Base-by-base conservation (phyloP, 306 rosid species). In the Spatholobus suberectus region DNA sequence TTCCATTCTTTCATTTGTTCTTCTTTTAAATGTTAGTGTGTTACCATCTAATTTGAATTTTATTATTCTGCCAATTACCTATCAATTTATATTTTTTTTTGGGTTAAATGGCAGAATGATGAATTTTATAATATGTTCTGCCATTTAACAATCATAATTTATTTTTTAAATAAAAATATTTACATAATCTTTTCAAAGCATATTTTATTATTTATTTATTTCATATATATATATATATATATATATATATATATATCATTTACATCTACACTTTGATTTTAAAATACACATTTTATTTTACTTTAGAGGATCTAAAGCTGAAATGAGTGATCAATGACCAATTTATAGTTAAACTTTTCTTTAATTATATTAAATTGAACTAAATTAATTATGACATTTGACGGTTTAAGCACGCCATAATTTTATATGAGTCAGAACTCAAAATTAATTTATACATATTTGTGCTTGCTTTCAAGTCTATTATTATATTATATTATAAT, bases 371-470 rank as follows among this genome's bases (percentile, higher is more conserved):
- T 49, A 27, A 51, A 29, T 2, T 12, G 4, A 35, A 35, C 21
- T n/a, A 2, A 37, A 55, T 74, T 74, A 74, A 55, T 74, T 54
- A 20, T 74, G 21, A 7, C 67, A 54, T 74, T 73, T 52, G 67
- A 74, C 47, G 7, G 29, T 1, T 54, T 52, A 73, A 73, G 35
- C 34, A 73, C 8, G 34, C 47, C 65, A 5, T 52, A 52, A 51
- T 52, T n/a, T n/a, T n/a, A n/a, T 35, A 73, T 34, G 66, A 52
- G 4, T 73, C 66, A 51, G 32, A 73, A 15, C 1, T 37, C 4
- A 18, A 1, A 75, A 3, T 55, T 51, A 20, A 21, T 55, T 51
- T 21, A 35, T 54, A 73, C n/a, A 74, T 74, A 74, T 35, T 74
- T 74, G 32, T 54, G 68, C 0, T 35, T 35, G 38, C 17, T 8